phyloP scores from a whole-genome alignment of 768 basidiomycete species.

The Galerina marginata region DNA sequence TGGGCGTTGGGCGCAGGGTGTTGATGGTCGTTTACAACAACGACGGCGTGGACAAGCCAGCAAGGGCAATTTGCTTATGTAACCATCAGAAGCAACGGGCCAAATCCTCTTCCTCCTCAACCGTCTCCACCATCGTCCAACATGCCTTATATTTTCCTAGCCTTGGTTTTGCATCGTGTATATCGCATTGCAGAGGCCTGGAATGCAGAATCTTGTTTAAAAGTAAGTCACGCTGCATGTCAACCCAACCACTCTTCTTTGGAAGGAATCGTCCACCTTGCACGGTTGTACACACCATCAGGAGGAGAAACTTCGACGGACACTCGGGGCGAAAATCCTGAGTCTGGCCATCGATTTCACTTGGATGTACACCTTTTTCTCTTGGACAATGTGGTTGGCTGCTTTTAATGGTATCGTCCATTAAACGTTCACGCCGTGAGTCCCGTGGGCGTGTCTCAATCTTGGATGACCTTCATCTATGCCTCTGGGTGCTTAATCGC shows the following conservation, averaged over 20 bases:
- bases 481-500: slow-evolving; percentile 11
- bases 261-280: not conserved
- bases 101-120: not conserved
- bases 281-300: too few relatives aligned
- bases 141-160: not conserved
- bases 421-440: slow-evolving; percentile 14
- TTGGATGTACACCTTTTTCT: not conserved
- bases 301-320: slow-evolving; percentile 15
- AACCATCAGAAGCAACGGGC: slow-evolving; percentile 15
- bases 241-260: slow-evolving; percentile 1
- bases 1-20: slow-evolving; percentile 32
- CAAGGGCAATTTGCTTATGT: slow-evolving; percentile 31
- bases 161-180: not conserved
- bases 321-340: slow-evolving; percentile 17
- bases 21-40: slow-evolving; percentile 42
- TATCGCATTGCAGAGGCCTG: not conserved
- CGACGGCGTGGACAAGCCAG: slow-evolving; percentile 33
- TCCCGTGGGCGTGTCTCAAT: slow-evolving; percentile 16
- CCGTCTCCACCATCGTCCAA: not conserved
- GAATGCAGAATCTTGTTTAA: not conserved
- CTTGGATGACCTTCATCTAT: slow-evolving; percentile 16
- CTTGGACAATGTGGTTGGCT: slow-evolving; percentile 3
- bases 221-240: slow-evolving; percentile 7
- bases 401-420: slow-evolving; percentile 10
- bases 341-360: slow-evolving; percentile 7